Base-by-base conservation (phyloP, 2,329 filamentous ascomycete species). In the Venturia oleaginea region DNA sequence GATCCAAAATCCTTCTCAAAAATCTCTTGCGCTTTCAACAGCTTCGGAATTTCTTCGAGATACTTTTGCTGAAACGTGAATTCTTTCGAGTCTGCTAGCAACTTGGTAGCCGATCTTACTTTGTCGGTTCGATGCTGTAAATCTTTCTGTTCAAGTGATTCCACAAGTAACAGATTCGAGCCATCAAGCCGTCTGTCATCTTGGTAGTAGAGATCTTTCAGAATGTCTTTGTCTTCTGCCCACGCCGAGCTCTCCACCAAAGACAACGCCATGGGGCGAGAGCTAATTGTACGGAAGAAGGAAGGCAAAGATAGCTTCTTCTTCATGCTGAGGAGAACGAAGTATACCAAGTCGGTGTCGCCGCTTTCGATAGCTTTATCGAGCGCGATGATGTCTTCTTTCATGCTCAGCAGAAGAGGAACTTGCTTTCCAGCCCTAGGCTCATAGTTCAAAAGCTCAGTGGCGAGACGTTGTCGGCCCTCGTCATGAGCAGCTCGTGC, bases 141-240 rank as follows among this genome's bases (percentile, higher is more conserved):
- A 30, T 86, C 80, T 67, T 89, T 86, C 0, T 86, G 82, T 4
- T 82, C 78, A 8, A 99, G 80, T 0, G 92, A 90, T 76, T 99
- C 93, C 24, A 86, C 85, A 17, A 99, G 80, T 66, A 97, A 89
- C 1, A 99, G 86, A 65, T 91, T 89, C 0, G 93, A 90, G 3
- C 94, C 92, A 68, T 97, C 94, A 5, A 92, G 80, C 3, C 92
- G 86, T 5, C 93, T 86, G 73, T 99, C 94, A 71, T 97, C 94
- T 77, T 97, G 94, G 74, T 99, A 99, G 78, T 94, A 99, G 3
- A 99, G 80, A 72, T 97, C 94, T 72, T 97, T 99, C 32, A 99
- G 84, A 27, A 99, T 76, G 63, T 89, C 86, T 0, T 84, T 83
- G 70, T 96, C 92, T 70, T 96, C 89, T 61, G 90, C 86, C 61